Percentiles rank a stretch among this genome's conserved stretches.
Conservation (phyloP, 2,329 filamentous ascomycete species). For the Paramyrothecium sp. region DNA sequence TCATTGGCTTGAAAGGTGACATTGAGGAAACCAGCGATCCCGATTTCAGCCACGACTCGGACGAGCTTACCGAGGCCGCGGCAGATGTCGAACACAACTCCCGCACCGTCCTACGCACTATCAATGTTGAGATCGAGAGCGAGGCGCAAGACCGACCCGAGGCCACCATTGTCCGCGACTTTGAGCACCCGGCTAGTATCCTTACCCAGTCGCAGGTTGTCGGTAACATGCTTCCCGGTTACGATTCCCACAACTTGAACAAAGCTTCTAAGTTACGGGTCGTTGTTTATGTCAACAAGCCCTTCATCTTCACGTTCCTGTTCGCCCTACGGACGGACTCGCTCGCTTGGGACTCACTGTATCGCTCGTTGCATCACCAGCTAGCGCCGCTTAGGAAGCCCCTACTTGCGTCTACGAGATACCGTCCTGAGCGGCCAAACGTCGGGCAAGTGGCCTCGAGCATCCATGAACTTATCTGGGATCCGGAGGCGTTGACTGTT, state of each 20-base stretch:
- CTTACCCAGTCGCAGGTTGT: conserved; percentile 31
- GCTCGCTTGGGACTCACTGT: conserved; percentile 53
- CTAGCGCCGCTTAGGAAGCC: conserved; percentile 57
- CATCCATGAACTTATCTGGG: conserved; percentile 65
- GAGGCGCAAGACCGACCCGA: conserved; percentile 37
- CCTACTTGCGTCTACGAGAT: conserved; percentile 54
- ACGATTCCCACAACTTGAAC: conserved; percentile 46
- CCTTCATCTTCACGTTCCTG: conserved; percentile 76
- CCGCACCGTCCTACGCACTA: conserved; percentile 61
- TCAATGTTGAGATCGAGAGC: conserved; percentile 63
- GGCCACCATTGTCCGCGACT: conserved; percentile 43
- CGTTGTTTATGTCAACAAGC: conserved; percentile 70
- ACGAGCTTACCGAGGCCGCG: conserved; percentile 22
- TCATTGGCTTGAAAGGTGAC: conserved; percentile 68
- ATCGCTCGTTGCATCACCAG: conserved; percentile 60
- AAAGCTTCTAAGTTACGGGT: conserved; percentile 61
- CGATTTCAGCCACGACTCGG: conserved; percentile 26
- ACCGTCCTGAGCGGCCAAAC: conserved; percentile 48
- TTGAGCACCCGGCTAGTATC: conserved; percentile 33
- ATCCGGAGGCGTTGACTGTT: conserved; percentile 53
- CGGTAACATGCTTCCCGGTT: conserved; percentile 29
- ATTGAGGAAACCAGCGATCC: conserved; percentile 47
- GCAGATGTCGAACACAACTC: conserved; percentile 39
- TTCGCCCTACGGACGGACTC: conserved; percentile 60
- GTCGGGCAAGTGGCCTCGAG: conserved; percentile 28